phyloP scores from a whole-genome alignment of 305 asterid species.

The Fraxinus ornus region DNA sequence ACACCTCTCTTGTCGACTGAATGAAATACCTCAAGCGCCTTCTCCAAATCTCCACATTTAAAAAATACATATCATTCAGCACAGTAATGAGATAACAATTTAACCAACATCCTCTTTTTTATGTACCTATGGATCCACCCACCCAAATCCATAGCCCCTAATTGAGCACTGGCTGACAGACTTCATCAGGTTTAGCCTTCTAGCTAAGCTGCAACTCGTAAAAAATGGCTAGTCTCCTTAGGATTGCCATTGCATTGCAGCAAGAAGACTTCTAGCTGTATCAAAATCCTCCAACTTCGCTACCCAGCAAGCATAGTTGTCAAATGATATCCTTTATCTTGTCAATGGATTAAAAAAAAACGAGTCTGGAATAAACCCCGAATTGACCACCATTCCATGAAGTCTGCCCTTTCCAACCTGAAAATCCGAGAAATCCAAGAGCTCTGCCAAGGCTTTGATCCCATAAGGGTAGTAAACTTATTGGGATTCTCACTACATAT shows the following conservation, averaged over 20 bases:
- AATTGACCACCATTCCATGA: slow-evolving; percentile 67
- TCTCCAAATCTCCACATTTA: slow-evolving; percentile 64
- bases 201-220: slow-evolving; percentile 58
- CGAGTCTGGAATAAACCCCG: slow-evolving; percentile 47
- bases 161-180: slow-evolving; percentile 76
- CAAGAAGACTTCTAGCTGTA: slow-evolving; percentile 57
- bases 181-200: slow-evolving; percentile 55
- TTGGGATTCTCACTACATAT: slow-evolving; percentile 46
- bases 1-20: slow-evolving; percentile 54
- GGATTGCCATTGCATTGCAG: slow-evolving; percentile 55
- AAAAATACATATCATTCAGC: slow-evolving; percentile 67
- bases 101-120: background rate
- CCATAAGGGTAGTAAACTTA: slow-evolving; percentile 75
- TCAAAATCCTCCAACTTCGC: slow-evolving; percentile 55
- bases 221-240: slow-evolving; percentile 61
- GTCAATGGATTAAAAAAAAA: slow-evolving; percentile 56
- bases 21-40: slow-evolving; percentile 60
- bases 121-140: slow-evolving; percentile 39
- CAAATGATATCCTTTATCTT: slow-evolving; percentile 55
- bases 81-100: slow-evolving; percentile 33
- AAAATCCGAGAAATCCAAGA: slow-evolving; percentile 33
- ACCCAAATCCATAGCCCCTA: slow-evolving; percentile 70
- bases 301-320: slow-evolving; percentile 69
- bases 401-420: slow-evolving; percentile 52
- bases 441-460: slow-evolving; percentile 61